A percentile compares a stretch with the other conserved stretches of the same genome.
phyloP scores from a whole-genome alignment of 2,329 filamentous ascomycete species.

The Colletotrichum trifolii region DNA sequence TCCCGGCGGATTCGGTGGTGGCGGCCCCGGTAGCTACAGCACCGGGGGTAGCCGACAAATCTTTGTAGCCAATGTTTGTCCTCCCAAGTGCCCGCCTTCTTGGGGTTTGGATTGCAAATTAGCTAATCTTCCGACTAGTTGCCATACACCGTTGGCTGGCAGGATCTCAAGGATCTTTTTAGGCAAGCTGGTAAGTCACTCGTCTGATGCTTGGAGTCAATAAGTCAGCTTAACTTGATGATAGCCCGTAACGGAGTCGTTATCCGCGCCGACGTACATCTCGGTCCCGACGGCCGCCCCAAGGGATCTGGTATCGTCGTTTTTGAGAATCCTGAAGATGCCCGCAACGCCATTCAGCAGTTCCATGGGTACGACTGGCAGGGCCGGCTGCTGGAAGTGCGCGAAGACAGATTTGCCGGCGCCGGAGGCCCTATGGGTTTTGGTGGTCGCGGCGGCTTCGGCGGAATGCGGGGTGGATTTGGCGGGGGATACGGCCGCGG shows the following conservation, averaged over 20 bases:
- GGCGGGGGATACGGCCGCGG: slow-evolving; percentile 63
- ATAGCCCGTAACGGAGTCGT: slow-evolving; percentile 76
- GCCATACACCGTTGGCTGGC: slow-evolving; percentile 97
- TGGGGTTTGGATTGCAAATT: slow-evolving; percentile 40
- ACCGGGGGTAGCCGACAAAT: slow-evolving; percentile 82
- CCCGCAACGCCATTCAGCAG: slow-evolving; percentile 93
- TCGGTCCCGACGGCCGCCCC: slow-evolving; percentile 89
- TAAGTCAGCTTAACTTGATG: background rate
- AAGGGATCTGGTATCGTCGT: slow-evolving; percentile 98
- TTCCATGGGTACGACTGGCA: slow-evolving; percentile 99
- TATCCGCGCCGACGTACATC: slow-evolving; percentile 94
- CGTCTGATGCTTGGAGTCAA: slow-evolving; percentile 16
- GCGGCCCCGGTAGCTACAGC: slow-evolving; percentile 61
- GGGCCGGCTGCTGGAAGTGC: slow-evolving; percentile 90
- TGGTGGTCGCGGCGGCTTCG: slow-evolving; percentile 70
- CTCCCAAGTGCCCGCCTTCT: slow-evolving; percentile 43
- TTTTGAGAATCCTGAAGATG: slow-evolving; percentile 94
- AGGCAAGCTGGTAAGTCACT: slow-evolving; percentile 88
- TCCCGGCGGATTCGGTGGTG: slow-evolving; percentile 49
- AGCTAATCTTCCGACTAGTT: slow-evolving; percentile 68
- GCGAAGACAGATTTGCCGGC: slow-evolving; percentile 92
- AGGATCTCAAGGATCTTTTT: slow-evolving; percentile 98
- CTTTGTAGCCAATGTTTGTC: slow-evolving; percentile 97
- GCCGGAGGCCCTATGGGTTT: slow-evolving; percentile 62
- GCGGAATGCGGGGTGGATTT: slow-evolving; percentile 68